Conservation (phyloP, 1,284 basidiomycete genomes). For the Melampsora americana region DNA sequence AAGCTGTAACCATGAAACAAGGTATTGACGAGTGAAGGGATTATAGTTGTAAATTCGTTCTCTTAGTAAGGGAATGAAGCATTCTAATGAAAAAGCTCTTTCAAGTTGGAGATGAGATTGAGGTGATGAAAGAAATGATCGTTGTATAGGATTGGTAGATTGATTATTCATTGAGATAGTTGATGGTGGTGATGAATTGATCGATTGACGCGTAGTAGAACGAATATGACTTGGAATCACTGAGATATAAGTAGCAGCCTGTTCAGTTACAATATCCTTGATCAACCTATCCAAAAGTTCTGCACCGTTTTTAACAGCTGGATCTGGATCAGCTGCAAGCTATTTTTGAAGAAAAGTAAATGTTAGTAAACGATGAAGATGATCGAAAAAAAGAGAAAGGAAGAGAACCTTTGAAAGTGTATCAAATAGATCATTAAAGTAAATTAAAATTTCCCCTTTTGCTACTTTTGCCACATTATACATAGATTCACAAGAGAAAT, state of each 20-base stretch:
- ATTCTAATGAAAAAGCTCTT: slow-evolving; percentile 82
- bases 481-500: slow-evolving; percentile 94
- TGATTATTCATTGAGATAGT: slow-evolving; percentile 46
- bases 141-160: neutral
- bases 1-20: slow-evolving; percentile 94
- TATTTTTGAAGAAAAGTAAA: slow-evolving; percentile 53
- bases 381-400: neutral
- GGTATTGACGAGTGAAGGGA: slow-evolving; percentile 91
- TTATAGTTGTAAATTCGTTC: slow-evolving; percentile 93
- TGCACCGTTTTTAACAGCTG: slow-evolving; percentile 97
- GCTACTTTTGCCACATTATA: slow-evolving; percentile 97
- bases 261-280: slow-evolving; percentile 96
- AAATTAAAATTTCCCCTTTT: slow-evolving; percentile 92
- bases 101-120: slow-evolving; percentile 23
- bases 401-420: slow-evolving; percentile 80
- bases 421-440: slow-evolving; percentile 98
- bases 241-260: slow-evolving; percentile 90
- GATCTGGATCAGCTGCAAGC: slow-evolving; percentile 93
- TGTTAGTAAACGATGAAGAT: neutral
- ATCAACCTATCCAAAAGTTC: slow-evolving; percentile 94
- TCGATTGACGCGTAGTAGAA: slow-evolving; percentile 55
- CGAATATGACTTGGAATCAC: slow-evolving; percentile 47
- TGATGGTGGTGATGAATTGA: slow-evolving; percentile 61
- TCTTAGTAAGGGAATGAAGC: slow-evolving; percentile 88
- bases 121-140: slow-evolving; percentile 10